Base-by-base conservation (phyloP, 176 grass and related monocot genomes). In the Cocos nucifera region DNA sequence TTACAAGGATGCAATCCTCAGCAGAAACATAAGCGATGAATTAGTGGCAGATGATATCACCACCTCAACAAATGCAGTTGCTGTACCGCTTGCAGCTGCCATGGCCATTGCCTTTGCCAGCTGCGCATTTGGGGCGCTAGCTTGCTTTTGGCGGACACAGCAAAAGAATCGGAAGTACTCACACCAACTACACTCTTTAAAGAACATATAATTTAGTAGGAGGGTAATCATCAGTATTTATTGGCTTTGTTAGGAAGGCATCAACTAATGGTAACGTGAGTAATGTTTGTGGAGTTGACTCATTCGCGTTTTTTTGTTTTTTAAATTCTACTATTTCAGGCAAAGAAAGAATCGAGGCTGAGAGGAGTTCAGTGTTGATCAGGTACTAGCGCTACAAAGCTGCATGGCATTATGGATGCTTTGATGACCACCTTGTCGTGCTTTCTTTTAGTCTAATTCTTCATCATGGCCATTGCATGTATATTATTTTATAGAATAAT, bases 101-200 rank as follows among this genome's bases (percentile, higher is more conserved):
- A 70, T 97, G 55, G 87, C 84, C 25, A 78, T 97, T 30, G 93
- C 93, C 0, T 4, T 83, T 70, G 87, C 84, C 22, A 97, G 87
- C 63, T 82, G 84, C 69, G 79, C 73, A 73, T 97, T 97, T 78
- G 93, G 93, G 49, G 87, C 79, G 25, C 57, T 97, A 19, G 93
- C 93, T 51, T 97, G 93, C 73, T 86, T 97, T 69, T 97, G 93
- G 93, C 79, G 93, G 61, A 62, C 93, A 18, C 87, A 97, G 53
- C 87, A 97, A 71, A 97, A 97, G 93, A 92, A 91, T 75, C 82
- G 93, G 85, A 97, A 97, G 93, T 97, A 97, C 78, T 88, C 63
- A 70, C 60, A 91, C 92, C 72, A 84, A 79, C 89, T 90, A 76
- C 80, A 79, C 62, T 83, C 81, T 83, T 88, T 97, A 91, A 91